These are phyloP conservation scores for Plasmodium reichenowi DNA, from an alignment of 169 alveolate genomes.

Conservation along the genomic window DNA sequence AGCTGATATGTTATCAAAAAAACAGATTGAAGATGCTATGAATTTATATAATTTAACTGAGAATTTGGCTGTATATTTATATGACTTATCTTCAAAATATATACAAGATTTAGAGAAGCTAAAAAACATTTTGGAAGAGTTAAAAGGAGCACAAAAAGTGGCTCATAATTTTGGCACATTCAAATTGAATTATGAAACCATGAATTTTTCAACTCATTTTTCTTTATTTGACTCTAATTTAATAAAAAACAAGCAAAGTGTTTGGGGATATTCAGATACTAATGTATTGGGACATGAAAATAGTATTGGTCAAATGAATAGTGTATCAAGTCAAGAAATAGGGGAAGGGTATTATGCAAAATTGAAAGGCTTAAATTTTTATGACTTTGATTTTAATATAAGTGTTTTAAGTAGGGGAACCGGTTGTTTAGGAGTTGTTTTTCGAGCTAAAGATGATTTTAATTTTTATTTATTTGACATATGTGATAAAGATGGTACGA, in stretches of 20 bases:
- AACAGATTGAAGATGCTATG: conserved; percentile 84
- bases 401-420: conserved; percentile 86
- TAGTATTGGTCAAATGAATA: conserved; percentile 88
- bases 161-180: conserved; percentile 86
- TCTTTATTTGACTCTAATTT: conserved; percentile 85
- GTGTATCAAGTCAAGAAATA: conserved; percentile 82
- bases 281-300: conserved; percentile 86
- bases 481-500: conserved; percentile 84
- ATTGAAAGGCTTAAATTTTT: conserved; percentile 87
- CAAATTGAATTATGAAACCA: conserved; percentile 83
- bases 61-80: conserved; percentile 77
- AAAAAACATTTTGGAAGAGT: conserved; percentile 81
- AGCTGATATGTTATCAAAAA: conserved; percentile 86
- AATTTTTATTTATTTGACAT: conserved; percentile 88
- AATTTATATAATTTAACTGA: conserved; percentile 82
- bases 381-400: conserved; percentile 84
- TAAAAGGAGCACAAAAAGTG: conserved; percentile 84
- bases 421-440: conserved; percentile 90
- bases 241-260: conserved; percentile 84
- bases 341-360: conserved; percentile 90
- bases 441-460: conserved; percentile 89
- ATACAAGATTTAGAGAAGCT: conserved; percentile 85
- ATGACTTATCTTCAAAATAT: conserved; percentile 80
- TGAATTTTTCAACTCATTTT: conserved; percentile 89
- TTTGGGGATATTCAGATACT: conserved; percentile 92